phyloP scores from a whole-genome alignment of 352 stramenopile genomes.

The Globisporangium alternatum region DNA sequence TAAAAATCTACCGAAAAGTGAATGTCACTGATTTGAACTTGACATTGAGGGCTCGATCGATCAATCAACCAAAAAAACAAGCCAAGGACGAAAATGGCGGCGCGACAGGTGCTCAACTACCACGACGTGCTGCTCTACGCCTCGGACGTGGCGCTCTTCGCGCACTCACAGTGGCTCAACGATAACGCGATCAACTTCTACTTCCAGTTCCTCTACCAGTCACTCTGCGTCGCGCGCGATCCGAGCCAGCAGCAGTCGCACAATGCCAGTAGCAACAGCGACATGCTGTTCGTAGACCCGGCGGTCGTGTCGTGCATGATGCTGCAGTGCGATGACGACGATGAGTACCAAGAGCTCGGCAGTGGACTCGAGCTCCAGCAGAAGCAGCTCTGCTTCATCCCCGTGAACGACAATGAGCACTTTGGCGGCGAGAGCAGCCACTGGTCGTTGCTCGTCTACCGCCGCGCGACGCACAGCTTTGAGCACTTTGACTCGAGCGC shows the following conservation, averaged over 20 bases:
- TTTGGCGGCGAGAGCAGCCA: conserved; percentile 60
- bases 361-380: conserved; percentile 32
- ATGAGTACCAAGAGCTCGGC: conserved; percentile 67
- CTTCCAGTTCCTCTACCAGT: conserved; percentile 63
- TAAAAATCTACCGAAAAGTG: too few relatives aligned
- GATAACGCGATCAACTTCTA: conserved; percentile 86
- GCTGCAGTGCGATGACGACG: conserved; percentile 80
- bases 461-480: conserved; percentile 25
- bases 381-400: conserved; percentile 53
- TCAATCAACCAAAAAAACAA: background rate
- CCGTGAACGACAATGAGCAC: conserved; percentile 66
- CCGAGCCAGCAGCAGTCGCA: background rate
- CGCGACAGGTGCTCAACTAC: conserved; percentile 64
- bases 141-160: conserved; percentile 74
- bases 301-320: conserved; percentile 78
- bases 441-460: conserved; percentile 74
- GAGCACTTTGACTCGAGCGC: conserved; percentile 73
- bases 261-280: background rate
- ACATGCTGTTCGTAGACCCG: conserved; percentile 70
- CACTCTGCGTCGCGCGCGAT: conserved; percentile 21
- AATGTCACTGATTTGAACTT: too few relatives aligned
- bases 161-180: conserved; percentile 65
- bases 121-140: conserved; percentile 83
- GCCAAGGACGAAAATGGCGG: conserved; percentile 23
- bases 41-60: background rate